Evolutionary conservation across 2,329 filamentous ascomycete species (phyloP).

Genomic region (Mycogone perniciosa): DNA sequence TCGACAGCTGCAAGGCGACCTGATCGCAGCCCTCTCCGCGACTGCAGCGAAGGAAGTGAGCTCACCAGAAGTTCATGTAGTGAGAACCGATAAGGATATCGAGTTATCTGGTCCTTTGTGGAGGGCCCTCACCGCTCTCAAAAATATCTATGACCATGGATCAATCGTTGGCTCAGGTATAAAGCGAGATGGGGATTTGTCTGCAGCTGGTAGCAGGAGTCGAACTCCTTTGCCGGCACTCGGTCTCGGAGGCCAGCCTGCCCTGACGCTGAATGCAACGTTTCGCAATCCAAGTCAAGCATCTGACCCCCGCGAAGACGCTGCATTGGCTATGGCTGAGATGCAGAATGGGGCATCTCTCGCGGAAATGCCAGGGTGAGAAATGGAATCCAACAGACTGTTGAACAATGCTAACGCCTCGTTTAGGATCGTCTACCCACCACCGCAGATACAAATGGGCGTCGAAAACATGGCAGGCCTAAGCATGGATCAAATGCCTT

Average conservation of each 20-base stretch:
- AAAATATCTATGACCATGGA: constrained; percentile 62
- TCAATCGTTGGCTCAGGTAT: constrained; percentile 45
- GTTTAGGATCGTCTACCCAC: constrained; percentile 6
- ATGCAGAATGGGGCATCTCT: constrained; percentile 52
- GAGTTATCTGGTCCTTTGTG: constrained; percentile 57
- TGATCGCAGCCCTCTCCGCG: constrained; percentile 57
- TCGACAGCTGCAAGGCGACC: constrained; percentile 55
- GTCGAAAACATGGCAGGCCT: constrained; percentile 42
- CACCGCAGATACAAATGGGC: constrained; percentile 32
- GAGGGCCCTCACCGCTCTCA: constrained; percentile 53
- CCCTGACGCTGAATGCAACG: constrained; percentile 19
- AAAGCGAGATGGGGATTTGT: constrained; percentile 44
- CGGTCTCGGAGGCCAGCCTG: constrained; percentile 18
- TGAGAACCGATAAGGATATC: constrained; percentile 52
- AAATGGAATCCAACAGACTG: constrained; percentile 4
- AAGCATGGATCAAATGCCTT: constrained; percentile 46
- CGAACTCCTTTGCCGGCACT: constrained; percentile 35
- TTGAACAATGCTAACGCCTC: constrained; percentile 10
- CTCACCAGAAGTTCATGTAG: constrained; percentile 47
- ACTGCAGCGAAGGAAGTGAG: constrained; percentile 57
- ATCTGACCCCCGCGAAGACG: constrained; percentile 52
- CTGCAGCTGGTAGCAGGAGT: constrained; percentile 39
- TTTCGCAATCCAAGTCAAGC: constrained; percentile 15
- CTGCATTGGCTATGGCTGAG: constrained; percentile 58
- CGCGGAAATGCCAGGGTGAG: constrained; percentile 39